These are phyloP conservation scores for Ambrosia hybrid DNA, from an alignment of 140 eudicot genomes.

Conservation along the genomic window DNA sequence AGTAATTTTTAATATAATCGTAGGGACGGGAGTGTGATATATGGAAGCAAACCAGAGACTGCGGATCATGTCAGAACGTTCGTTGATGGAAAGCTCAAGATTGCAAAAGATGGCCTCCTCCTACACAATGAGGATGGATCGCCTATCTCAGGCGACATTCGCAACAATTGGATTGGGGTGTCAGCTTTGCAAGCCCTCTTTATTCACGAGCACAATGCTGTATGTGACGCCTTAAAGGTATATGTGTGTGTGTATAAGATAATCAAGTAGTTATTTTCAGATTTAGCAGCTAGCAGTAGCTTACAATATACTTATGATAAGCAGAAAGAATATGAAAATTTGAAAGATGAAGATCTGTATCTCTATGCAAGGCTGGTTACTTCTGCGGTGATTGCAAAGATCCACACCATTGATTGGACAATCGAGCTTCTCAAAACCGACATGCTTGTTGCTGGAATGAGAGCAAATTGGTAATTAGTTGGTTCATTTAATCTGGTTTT, in stretches of 20 bases:
- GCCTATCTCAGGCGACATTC: slow-evolving; percentile 45
- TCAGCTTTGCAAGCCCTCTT: slow-evolving; percentile 58
- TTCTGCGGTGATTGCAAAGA: slow-evolving; percentile 64
- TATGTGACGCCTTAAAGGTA: slow-evolving; percentile 59
- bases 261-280: too few relatives aligned
- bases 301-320: too few relatives aligned
- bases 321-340: slow-evolving; percentile 44
- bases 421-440: slow-evolving; percentile 62
- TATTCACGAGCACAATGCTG: slow-evolving; percentile 50
- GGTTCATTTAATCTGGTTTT: too few relatives aligned
- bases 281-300: too few relatives aligned
- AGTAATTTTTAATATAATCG: too few relatives aligned
- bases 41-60: slow-evolving; percentile 42
- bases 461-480: slow-evolving; percentile 47
- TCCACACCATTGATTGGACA: slow-evolving; percentile 74
- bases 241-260: too few relatives aligned
- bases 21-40: slow-evolving; percentile 62
- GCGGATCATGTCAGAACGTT: slow-evolving; percentile 43
- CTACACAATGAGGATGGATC: slow-evolving; percentile 35
- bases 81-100: slow-evolving; percentile 60
- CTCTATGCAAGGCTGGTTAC: slow-evolving; percentile 60
- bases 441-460: slow-evolving; percentile 52
- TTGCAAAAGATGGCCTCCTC: slow-evolving; percentile 51
- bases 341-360: slow-evolving; percentile 53
- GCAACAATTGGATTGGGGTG: slow-evolving; percentile 59